Evolutionary conservation across 179 eudicot genomes (phyloP), one percentile per base, ranked within the genome.

Genomic region (Nepenthes alata): DNA sequence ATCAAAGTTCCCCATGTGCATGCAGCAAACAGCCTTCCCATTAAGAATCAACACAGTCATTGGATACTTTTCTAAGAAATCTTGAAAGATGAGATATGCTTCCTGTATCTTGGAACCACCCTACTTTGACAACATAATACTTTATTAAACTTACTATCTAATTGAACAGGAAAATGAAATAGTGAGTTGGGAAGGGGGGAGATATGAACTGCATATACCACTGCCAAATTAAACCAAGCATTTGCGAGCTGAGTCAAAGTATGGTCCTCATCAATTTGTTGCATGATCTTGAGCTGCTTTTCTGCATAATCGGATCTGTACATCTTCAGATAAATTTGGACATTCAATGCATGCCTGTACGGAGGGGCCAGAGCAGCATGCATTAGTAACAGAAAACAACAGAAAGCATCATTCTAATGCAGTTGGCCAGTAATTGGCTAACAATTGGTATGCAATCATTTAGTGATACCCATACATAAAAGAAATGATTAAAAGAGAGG

Each of bases 21-120:
- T 84, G 81, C 97, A 88, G 74, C 97, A 88, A 62, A 91, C 95
- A 68, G 97, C 97, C 77, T 85, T 91, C 67, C 97, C 96, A 66
- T 91, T 91, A 57, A 91, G 77, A 64, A 91, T 78, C 72, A 88
- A 71, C 67, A 83, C 83, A 44, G 97, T 88, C 87, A 84, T 81
- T 47, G 78, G 84, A 68, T 82, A 84, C 75, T 80, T 88, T 75
- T 91, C 97, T 58, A 95, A 91, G 77, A 91, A 91, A 68, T 88
- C 97, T 73, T 91, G 97, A 70, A 84, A 91, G 63, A 88, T 91
- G 62, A 91, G 95, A 74, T 85, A 88, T 34, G 96, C 95, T 75
- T 91, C 96, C 74, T 91, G 96, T 65, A 91, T 86, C 82, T 91
- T 91, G 72, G 97, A 85, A 73, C 97, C 96, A 64, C 97, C 97